phyloP scores from a whole-genome alignment of 768 basidiomycete genomes.

The Strobilomyces dryophilus region DNA sequence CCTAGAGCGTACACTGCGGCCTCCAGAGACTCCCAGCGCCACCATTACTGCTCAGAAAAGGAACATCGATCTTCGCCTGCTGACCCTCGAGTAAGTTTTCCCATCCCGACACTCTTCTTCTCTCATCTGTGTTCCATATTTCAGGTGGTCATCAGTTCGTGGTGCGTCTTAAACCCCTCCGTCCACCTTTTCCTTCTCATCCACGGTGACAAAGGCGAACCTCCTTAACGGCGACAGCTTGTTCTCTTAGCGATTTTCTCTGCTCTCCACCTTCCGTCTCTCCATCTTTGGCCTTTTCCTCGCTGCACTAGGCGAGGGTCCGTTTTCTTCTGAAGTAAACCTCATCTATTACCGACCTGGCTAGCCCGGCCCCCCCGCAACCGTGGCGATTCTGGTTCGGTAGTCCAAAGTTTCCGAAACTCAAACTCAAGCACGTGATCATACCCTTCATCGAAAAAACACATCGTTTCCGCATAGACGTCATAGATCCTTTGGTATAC shows the following conservation, averaged over 20 bases:
- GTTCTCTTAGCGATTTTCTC: conserved; percentile 4
- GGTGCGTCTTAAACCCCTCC: conserved; percentile 41
- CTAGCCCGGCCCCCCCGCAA: conserved; percentile 55
- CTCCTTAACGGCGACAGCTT: conserved; percentile 55
- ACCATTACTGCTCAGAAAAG: conserved; percentile 75
- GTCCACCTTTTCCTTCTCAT: conserved; percentile 14
- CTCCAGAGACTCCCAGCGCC: conserved; percentile 37
- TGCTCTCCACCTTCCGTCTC: conserved; percentile 1
- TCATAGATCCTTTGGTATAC: conserved; percentile 18
- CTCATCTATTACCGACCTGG: conserved; percentile 47
- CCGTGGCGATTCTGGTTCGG: conserved; percentile 78
- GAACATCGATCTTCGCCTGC: conserved; percentile 76
- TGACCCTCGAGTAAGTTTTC: conserved; percentile 67
- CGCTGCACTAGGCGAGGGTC: conserved; percentile 70
- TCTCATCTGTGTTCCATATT: conserved; percentile 12
- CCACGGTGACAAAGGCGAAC: conserved; percentile 60
- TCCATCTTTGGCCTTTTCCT: conserved; percentile 50
- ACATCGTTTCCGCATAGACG: conserved; percentile 23
- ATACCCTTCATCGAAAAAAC: conserved; percentile 25
- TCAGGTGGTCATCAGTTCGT: conserved; percentile 77
- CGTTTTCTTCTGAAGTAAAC: conserved; percentile 55
- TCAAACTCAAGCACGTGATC: conserved; percentile 22
- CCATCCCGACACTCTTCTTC: conserved; percentile 18
- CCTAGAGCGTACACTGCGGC: conserved; percentile 32
- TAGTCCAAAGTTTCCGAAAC: conserved; percentile 46